Conservation (phyloP, 257 asterid species). For the Przewalskia tangutica region DNA sequence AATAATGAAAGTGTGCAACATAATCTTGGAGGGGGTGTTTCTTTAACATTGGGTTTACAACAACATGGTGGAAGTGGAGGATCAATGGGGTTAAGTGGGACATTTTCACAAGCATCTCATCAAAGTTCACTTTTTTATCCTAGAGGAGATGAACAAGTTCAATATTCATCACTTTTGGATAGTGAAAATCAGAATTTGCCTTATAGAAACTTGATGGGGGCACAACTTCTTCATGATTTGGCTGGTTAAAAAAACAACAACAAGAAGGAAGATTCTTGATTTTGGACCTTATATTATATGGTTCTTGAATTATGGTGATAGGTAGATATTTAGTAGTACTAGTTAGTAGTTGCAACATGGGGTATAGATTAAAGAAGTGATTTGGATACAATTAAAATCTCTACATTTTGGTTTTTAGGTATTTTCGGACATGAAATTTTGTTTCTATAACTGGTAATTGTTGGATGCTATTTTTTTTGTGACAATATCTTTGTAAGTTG, state of each 20-base stretch:
- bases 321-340: not conserved
- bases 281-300: slow-evolving; percentile 13
- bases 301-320: not conserved
- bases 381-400: slow-evolving; percentile 17
- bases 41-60: slow-evolving; percentile 70
- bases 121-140: slow-evolving; percentile 44
- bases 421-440: slow-evolving; percentile 7
- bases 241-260: slow-evolving; percentile 37
- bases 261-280: not conserved
- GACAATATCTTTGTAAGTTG: not conserved
- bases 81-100: slow-evolving; percentile 25
- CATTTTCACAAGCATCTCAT: slow-evolving; percentile 33
- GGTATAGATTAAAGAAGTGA: not conserved
- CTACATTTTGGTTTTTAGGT: slow-evolving; percentile 29
- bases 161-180: slow-evolving; percentile 64
- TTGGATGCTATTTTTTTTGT: slow-evolving; percentile 4
- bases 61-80: slow-evolving; percentile 43
- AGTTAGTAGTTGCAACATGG: slow-evolving; percentile 13
- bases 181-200: slow-evolving; percentile 69
- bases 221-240: slow-evolving; percentile 83
- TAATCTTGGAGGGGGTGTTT: slow-evolving; percentile 35
- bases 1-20: slow-evolving; percentile 5
- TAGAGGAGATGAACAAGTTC: slow-evolving; percentile 59
- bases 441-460: slow-evolving; percentile 15
- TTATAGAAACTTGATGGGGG: slow-evolving; percentile 80